Base-by-base conservation (phyloP, 257 asterid genomes). In the Forsythia viridissima region DNA sequence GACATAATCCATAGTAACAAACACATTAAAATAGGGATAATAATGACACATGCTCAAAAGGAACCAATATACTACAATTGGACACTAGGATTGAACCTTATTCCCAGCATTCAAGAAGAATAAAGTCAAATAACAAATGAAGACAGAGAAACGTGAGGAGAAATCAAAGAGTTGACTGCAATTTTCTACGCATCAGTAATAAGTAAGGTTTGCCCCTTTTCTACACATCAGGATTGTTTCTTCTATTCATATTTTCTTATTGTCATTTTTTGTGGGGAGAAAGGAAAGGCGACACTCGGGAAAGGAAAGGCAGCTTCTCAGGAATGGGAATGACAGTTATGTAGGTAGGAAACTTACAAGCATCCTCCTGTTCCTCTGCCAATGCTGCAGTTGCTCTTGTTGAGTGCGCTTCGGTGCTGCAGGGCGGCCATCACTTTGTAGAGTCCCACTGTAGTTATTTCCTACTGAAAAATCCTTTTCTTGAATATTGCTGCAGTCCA, bases 401-500 rank as follows among this genome's bases (percentile, higher is more conserved):
- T 59, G 67, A 8, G 67, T 59, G 8, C 67, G 36, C 34, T 59
- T 59, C 3, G 67, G 67, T 7, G 67, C 36, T n/a, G 37, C 67
- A 59, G 67, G 36, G 8, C 5, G 37, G 67, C 67, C 67, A 59
- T 59, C 67, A 59, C 67, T 20, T 20, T 73, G 66, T 16, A 73
- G 77, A 30, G 77, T 67, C 57, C 67, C 77, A 44, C 77, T 73
- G 61, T 34, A 46, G 59, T 48, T 48, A 46, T 73, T 30, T 73
- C 68, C 44, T 13, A 44, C 41, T 6, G 77, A 46, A 52, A 73
- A 73, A 73, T 73, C 77, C 61, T 73, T 73, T 34, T 73, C 77
- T 15, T 73, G 77, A 73, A 39, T 73, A 74, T 73, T 12, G 74
- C 78, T 81, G 61, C 81, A 76, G 48, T 76, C 84, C 41, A 81